Conservation (phyloP, 2,329 filamentous ascomycete genomes). For the Diplodia mutila region DNA sequence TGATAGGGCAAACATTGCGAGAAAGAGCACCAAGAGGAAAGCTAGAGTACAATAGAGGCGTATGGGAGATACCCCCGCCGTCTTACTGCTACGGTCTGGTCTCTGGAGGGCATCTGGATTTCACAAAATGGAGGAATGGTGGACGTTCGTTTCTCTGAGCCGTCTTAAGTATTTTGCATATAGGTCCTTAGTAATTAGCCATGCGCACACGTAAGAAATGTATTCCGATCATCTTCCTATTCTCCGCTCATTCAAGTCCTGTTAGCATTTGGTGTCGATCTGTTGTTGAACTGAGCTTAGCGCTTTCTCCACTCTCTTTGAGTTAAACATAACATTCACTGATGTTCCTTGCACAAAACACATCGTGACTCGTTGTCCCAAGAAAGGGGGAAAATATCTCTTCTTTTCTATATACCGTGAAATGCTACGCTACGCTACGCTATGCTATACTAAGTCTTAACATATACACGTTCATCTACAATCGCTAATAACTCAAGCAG, state of each 20-base stretch:
- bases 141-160: neutral
- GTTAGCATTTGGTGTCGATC: neutral
- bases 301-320: neutral
- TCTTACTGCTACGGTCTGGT: neutral
- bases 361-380: neutral
- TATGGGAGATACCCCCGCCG: constrained; percentile 4
- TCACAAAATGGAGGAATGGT: neutral
- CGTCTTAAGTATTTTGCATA: neutral
- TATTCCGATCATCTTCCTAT: neutral
- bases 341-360: neutral
- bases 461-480: neutral
- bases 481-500: neutral
- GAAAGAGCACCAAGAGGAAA: neutral
- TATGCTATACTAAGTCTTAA: neutral
- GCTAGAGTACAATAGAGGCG: neutral
- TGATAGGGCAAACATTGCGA: neutral
- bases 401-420: neutral
- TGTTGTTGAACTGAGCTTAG: neutral
- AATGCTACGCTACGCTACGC: neutral
- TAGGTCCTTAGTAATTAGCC: neutral
- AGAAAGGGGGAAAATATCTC: neutral
- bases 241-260: neutral
- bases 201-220: neutral
- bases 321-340: neutral
- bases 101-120: neutral